Conservation (phyloP, 805 yeast genomes). For the Wickerhamomyces queroliae region DNA sequence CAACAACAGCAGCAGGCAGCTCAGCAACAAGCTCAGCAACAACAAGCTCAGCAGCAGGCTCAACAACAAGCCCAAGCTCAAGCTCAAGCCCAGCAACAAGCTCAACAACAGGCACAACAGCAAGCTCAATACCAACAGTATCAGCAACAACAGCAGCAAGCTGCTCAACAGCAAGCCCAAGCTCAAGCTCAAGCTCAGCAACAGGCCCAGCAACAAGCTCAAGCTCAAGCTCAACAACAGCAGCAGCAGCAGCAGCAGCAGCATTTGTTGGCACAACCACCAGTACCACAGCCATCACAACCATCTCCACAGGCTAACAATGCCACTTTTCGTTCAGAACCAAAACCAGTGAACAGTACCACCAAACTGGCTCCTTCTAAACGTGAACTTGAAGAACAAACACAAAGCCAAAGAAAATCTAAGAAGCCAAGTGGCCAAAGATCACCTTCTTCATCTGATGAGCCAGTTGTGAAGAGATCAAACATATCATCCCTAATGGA, state of each 20-base stretch:
- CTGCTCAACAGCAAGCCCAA: neutral
- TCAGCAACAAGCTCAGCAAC: constrained; percentile 6
- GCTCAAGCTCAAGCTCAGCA: neutral
- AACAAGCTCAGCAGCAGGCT: constrained; percentile 5
- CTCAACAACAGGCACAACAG: constrained; percentile 6
- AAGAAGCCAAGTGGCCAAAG: constrained; percentile 1
- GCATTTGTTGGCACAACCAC: constrained; percentile 5
- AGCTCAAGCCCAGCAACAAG: neutral
- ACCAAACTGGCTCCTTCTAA: constrained; percentile 15
- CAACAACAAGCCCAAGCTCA: constrained; percentile 6
- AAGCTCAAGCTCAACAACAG: constrained; percentile 4
- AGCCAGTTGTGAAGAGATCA: neutral
- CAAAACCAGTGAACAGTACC: constrained; percentile 21
- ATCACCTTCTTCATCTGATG: neutral
- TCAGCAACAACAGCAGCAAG: constrained; percentile 6
- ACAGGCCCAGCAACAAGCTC: constrained; percentile 2
- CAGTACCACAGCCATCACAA: constrained; percentile 2
- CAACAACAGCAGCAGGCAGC: constrained; percentile 6
- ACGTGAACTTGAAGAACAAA: constrained; percentile 3
- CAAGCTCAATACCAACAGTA: constrained; percentile 8
- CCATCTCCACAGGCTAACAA: constrained; percentile 24
- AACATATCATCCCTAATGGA: constrained; percentile 1
- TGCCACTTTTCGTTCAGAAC: neutral
- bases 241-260: constrained; percentile 7
- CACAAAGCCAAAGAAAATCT: neutral